phyloP scores from a whole-genome alignment of 2,329 filamentous ascomycete genomes.

The Apiospora aurea region DNA sequence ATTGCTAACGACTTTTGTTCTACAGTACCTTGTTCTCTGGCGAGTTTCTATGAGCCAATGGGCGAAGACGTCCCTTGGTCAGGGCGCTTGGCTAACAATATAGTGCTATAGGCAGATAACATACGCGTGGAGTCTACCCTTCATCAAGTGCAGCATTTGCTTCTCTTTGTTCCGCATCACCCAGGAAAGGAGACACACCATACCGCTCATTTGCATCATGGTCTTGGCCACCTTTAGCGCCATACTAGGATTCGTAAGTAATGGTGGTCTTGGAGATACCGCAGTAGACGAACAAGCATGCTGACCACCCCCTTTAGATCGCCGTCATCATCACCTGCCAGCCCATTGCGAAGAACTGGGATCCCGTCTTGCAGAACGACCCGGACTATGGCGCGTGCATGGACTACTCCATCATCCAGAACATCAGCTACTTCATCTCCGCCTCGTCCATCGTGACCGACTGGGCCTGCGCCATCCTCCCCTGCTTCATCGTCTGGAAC shows the following conservation, averaged over 20 bases:
- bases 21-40: neutral
- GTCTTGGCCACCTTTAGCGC: constrained; percentile 10
- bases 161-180: constrained; percentile 23
- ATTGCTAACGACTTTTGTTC: neutral
- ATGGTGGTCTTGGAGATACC: neutral
- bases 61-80: too few species aligned
- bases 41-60: neutral
- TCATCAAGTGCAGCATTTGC: constrained; percentile 25
- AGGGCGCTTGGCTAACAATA: neutral
- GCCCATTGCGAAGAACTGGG: constrained; percentile 23
- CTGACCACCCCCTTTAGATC: neutral
- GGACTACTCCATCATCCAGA: neutral
- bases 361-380: neutral
- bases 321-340: constrained; percentile 22
- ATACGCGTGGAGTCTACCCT: constrained; percentile 18
- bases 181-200: neutral
- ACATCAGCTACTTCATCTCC: constrained; percentile 25
- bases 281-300: neutral
- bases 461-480: constrained; percentile 25
- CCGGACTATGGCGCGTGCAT: neutral
- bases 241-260: constrained; percentile 15
- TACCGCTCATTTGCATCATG: constrained; percentile 7
- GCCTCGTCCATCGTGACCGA: constrained; percentile 24
- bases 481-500: constrained; percentile 25
- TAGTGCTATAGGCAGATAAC: neutral